Percentiles rank a stretch among this genome's conserved stretches.
Conservation (phyloP, 257 asterid genomes). For the Primulina eburnea region DNA sequence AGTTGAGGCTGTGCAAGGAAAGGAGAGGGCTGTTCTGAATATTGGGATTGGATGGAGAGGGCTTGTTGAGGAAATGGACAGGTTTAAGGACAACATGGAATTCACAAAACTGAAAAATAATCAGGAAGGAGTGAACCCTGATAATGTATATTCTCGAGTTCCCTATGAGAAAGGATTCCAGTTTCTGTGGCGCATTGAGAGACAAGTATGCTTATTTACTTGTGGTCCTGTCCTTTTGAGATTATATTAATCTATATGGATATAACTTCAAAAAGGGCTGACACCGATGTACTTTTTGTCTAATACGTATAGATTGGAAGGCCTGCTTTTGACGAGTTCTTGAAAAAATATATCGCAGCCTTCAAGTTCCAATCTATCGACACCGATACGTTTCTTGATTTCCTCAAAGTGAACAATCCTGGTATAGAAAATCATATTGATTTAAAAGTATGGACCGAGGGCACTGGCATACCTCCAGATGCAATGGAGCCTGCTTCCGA, state of each 20-base stretch:
- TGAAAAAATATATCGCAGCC: conserved; percentile 69
- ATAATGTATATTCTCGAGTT: conserved; percentile 68
- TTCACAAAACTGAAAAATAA: conserved; percentile 83
- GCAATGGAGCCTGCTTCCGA: conserved; percentile 94
- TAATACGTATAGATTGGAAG: conserved; percentile 66
- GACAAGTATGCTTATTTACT: conserved; percentile 52
- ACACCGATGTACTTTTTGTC: conserved; percentile 13
- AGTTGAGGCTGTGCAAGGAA: conserved; percentile 93
- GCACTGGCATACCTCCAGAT: conserved; percentile 88
- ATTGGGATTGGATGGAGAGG: conserved; percentile 89
- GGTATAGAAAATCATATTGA: conserved; percentile 78
- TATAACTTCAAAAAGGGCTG: conserved; percentile 9
- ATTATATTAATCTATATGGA: background rate
- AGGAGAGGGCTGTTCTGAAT: conserved; percentile 64
- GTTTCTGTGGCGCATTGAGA: conserved; percentile 87
- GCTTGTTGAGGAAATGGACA: conserved; percentile 66
- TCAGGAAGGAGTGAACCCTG: conserved; percentile 91
- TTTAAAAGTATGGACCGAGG: conserved; percentile 76
- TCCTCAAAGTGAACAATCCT: conserved; percentile 74
- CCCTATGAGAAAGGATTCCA: conserved; percentile 98
- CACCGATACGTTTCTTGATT: conserved; percentile 80
- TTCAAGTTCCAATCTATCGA: conserved; percentile 94
- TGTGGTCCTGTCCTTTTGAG: conserved; percentile 3
- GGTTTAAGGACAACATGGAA: conserved; percentile 84
- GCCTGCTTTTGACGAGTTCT: conserved; percentile 87